These are phyloP conservation scores for Bassia scoparia DNA, from an alignment of 148 eudicot species.

Conservation along the genomic window DNA sequence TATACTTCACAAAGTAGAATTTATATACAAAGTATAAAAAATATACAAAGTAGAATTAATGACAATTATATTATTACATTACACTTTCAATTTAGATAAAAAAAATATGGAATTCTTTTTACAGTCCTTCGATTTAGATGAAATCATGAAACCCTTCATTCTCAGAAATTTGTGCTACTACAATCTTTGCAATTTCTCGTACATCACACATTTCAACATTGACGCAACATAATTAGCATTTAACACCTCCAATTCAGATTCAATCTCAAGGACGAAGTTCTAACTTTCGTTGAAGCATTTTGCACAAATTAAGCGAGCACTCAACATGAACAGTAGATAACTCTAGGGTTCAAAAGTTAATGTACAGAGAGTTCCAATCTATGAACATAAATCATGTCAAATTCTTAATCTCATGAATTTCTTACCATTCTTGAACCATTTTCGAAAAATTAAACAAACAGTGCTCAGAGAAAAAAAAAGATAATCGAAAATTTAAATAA, in stretches of 20 bases:
- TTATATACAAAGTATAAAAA: too few species aligned
- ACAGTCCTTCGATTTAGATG: too few species aligned
- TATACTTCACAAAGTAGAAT: too few species aligned
- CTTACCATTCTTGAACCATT: background rate
- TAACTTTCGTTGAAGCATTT: background rate
- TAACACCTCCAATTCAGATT: background rate
- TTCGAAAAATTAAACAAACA: background rate
- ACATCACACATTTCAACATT: constrained; percentile 15
- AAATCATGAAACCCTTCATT: constrained; percentile 61
- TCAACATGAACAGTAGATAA: too few species aligned
- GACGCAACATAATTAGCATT: constrained; percentile 9
- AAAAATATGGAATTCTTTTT: too few species aligned
- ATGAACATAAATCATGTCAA: background rate
- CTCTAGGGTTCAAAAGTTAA: too few species aligned
- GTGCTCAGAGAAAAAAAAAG: too few species aligned
- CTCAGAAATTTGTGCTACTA: constrained; percentile 72
- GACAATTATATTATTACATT: too few species aligned
- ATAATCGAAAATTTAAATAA: too few species aligned
- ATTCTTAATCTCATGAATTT: background rate
- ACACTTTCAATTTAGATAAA: too few species aligned
- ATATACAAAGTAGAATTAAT: too few species aligned
- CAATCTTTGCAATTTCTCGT: constrained; percentile 48
- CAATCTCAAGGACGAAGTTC: background rate
- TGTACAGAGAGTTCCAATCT: background rate
- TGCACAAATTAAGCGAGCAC: too few species aligned